phyloP scores from a whole-genome alignment of 257 asterid genomes.

The Solanum bulbocastanum region DNA sequence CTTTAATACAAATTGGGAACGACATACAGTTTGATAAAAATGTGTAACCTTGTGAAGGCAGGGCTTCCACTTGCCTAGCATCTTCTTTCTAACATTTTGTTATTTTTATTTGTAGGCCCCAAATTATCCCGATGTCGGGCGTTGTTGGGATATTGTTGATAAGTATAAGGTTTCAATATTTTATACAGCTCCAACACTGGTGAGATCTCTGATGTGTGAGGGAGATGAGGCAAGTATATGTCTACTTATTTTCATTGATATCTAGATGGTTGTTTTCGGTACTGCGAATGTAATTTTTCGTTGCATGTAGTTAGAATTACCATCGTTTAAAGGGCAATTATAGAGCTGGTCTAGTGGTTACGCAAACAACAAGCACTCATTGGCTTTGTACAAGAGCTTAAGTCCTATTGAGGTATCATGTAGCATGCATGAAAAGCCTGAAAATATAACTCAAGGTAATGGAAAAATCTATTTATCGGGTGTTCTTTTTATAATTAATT shows the following conservation, averaged over 20 bases:
- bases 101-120: slow-evolving; percentile 57
- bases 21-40: background rate
- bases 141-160: slow-evolving; percentile 98
- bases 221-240: slow-evolving; percentile 76
- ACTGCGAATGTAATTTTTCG: background rate
- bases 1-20: background rate
- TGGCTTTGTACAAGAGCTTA: background rate
- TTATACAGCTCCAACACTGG: slow-evolving; percentile 94
- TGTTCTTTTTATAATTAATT: background rate
- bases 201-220: slow-evolving; percentile 96
- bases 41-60: background rate
- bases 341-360: background rate
- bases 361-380: background rate
- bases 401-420: background rate
- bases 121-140: slow-evolving; percentile 89
- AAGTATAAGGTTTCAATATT: slow-evolving; percentile 89
- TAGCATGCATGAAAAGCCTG: background rate
- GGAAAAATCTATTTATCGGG: background rate
- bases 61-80: background rate
- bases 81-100: background rate
- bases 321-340: background rate
- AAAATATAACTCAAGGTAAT: background rate
- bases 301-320: background rate
- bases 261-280: slow-evolving; percentile 1
- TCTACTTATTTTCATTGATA: slow-evolving; percentile 3